Base-by-base conservation (phyloP, 2,329 filamentous ascomycete genomes). In the Ophiostoma quercus region DNA sequence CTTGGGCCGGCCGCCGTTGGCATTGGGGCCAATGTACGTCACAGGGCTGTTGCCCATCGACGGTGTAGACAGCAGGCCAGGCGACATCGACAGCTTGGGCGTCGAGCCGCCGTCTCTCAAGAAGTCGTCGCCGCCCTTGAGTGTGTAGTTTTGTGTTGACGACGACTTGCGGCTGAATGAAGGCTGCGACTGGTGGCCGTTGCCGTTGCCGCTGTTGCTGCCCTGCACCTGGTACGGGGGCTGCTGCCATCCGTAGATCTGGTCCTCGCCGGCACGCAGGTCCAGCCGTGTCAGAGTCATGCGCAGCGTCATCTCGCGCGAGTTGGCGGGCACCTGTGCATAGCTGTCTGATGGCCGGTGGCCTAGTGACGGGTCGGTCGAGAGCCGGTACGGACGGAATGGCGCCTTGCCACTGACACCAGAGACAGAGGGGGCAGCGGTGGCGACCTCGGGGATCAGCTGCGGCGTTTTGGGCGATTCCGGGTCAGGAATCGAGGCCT, bases 261-360 rank as follows among this genome's bases (percentile, higher is more conserved):
- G 84, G 12, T 90, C 87, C 72, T 94, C 90, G 72, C 89, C 84
- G 4, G 89, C 89, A 60, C 93, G 88, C 66, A 98, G 84, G 77
- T 98, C 94, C 0, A 93, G 92, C 66, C 94, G 85, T 3, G 95
- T 98, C 69, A 98, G 84, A 0, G 94, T 98, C 93, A 98, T 96
- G 67, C 94, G 91, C 67, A 98, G 81, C 2, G 95, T 98, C 94
- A 97, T 97, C 78, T 98, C 94, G 43, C 94, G 86, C 69, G 87
- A 90, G 43, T 85, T 84, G 0, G 84, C 81, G 1, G 85, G 80
- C 5, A 82, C 83, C 66, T 87, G 84, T 12, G 81, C 79, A 74
- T 84, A 84, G 70, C 76, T 77, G 16, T 77, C 77, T 4, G 79
- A 76, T n/a, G 75, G 74, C 72, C 79, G 80, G 70, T 75, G 72